Conservation (phyloP, 2,329 filamentous ascomycete genomes). For the Pestalotiopsis sp. region DNA sequence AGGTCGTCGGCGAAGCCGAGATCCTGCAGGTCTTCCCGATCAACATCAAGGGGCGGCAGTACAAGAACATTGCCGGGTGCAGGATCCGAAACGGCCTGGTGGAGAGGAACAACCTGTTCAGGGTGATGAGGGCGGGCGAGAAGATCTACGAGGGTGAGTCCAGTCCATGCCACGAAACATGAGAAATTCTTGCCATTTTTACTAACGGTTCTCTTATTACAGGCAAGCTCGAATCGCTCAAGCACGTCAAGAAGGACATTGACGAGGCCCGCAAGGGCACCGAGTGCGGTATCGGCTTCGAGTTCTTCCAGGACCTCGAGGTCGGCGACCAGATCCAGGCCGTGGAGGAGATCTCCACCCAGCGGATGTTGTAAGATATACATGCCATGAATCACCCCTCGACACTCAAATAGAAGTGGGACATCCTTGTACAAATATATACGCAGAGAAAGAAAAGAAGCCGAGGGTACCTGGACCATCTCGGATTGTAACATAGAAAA, state of each 20-base stretch:
- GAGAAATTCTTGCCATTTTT: not conserved
- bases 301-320: conserved; percentile 75
- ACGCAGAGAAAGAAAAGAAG: too few relatives aligned
- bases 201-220: not conserved
- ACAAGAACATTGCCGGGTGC: conserved; percentile 81
- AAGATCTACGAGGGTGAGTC: conserved; percentile 80
- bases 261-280: conserved; percentile 85
- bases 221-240: conserved; percentile 82
- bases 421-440: too few relatives aligned
- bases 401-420: too few relatives aligned
- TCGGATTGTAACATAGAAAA: too few relatives aligned
- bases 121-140: conserved; percentile 71
- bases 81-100: conserved; percentile 83
- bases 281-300: conserved; percentile 92
- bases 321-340: conserved; percentile 86
- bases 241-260: conserved; percentile 91
- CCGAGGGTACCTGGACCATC: too few relatives aligned
- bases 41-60: conserved; percentile 71
- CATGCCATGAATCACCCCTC: not conserved
- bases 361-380: conserved; percentile 55
- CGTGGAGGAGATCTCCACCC: conserved; percentile 78
- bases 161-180: not conserved
- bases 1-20: conserved; percentile 86
- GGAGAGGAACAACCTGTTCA: conserved; percentile 63
- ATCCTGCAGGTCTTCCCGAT: conserved; percentile 83